phyloP scores from a whole-genome alignment of 2,329 filamentous ascomycete species.

The Diplodia corticola region DNA sequence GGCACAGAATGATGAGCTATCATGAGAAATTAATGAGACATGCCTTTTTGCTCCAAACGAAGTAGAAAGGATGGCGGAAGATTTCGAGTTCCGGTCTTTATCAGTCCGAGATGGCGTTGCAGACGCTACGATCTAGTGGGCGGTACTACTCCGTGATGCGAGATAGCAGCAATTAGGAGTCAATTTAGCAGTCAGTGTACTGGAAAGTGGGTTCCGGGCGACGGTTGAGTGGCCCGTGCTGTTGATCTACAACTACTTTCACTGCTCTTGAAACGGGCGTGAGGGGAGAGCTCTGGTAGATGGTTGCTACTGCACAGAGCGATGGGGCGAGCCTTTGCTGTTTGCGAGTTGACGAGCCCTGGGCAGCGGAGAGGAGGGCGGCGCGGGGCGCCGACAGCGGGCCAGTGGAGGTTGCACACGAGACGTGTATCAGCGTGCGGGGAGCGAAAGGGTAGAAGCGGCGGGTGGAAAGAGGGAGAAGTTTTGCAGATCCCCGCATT shows the following conservation, averaged over 20 bases:
- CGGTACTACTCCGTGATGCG: too few species aligned
- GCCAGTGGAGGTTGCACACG: neutral
- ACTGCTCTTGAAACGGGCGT: neutral
- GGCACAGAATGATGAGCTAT: neutral
- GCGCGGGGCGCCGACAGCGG: neutral
- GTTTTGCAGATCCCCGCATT: neutral
- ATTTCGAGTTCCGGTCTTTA: neutral
- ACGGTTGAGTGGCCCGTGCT: neutral
- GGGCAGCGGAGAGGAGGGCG: neutral
- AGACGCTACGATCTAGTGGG: neutral
- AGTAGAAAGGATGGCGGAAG: neutral
- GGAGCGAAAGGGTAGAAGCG: neutral
- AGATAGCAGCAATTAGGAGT: neutral
- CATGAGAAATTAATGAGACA: neutral
- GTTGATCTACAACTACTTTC: neutral
- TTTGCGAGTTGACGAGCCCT: neutral
- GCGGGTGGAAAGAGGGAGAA: neutral
- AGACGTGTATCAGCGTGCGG: neutral
- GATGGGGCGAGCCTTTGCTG: neutral
- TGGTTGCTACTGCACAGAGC: neutral
- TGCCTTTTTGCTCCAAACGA: neutral
- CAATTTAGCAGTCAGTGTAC: neutral
- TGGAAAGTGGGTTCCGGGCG: conserved; percentile 14
- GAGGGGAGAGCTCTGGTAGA: neutral
- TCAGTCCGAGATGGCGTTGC: neutral